phyloP scores from a whole-genome alignment of 75 land plant genomes.

The Isoetes taiwanensis region DNA sequence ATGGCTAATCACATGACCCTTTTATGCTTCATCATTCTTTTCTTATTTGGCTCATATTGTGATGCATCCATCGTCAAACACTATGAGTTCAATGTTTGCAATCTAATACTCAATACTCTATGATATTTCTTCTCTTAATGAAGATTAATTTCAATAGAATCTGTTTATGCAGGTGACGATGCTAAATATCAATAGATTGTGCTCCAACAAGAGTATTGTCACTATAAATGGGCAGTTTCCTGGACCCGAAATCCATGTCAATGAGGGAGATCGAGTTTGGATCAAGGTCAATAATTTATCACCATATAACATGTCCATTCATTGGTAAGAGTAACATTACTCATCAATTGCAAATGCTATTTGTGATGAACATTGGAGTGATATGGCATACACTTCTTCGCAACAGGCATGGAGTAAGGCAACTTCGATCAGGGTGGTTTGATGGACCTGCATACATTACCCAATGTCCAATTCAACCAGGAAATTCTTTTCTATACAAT shows the following conservation, averaged over 20 bases:
- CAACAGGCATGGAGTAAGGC: conserved; percentile 5
- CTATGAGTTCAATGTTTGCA: no score
- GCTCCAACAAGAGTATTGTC: not conserved
- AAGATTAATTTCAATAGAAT: no score
- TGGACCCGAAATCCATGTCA: not conserved
- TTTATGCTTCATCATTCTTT: no score
- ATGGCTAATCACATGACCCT: no score
- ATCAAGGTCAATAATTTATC: not conserved
- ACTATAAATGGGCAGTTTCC: not conserved
- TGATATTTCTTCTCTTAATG: no score
- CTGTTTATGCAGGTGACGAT: no score
- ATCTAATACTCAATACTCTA: no score
- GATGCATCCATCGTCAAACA: no score
- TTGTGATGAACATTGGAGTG: not conserved
- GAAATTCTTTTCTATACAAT: not conserved
- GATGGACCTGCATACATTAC: conserved; percentile 6
- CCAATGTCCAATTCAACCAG: conserved; percentile 6
- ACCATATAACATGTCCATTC: not conserved
- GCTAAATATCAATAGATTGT: no score
- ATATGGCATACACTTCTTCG: not conserved
- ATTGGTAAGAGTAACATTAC: not conserved
- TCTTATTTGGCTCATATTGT: no score
- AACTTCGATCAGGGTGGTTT: not conserved
- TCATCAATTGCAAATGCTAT: no score
- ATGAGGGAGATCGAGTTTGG: conserved; percentile 1